These are phyloP conservation scores for Tripterygium wilfordii DNA, from an alignment of 177 flowering plant species.

Conservation along the genomic window DNA sequence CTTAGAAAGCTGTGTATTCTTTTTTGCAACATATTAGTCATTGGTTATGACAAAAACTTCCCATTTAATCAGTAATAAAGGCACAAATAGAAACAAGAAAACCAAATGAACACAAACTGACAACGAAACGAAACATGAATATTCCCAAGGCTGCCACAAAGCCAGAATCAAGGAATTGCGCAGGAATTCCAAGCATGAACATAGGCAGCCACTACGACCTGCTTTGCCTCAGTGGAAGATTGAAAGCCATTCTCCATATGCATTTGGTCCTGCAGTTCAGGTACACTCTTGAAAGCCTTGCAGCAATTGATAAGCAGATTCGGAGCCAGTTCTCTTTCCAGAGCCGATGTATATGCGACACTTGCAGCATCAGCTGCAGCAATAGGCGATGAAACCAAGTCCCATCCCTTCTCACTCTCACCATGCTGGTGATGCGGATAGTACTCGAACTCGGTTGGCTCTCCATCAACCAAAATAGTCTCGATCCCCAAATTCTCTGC, in stretches of 20 bases:
- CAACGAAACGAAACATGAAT: no score
- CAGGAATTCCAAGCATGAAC: neutral
- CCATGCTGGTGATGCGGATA: slow-evolving; percentile 57
- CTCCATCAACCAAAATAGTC: slow-evolving; percentile 74
- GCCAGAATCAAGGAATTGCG: neutral
- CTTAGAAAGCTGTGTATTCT: no score
- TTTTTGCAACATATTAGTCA: no score
- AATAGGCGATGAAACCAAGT: slow-evolving; percentile 48
- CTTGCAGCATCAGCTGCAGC: slow-evolving; percentile 92
- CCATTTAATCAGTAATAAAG: no score
- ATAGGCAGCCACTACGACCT: slow-evolving; percentile 30
- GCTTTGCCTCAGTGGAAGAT: slow-evolving; percentile 37
- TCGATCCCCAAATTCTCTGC: slow-evolving; percentile 85
- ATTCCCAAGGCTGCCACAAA: no score
- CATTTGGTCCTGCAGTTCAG: slow-evolving; percentile 25
- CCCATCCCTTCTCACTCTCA: slow-evolving; percentile 61
- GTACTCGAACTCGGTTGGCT: slow-evolving; percentile 60
- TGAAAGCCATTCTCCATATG: slow-evolving; percentile 37
- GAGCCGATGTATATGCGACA: slow-evolving; percentile 52
- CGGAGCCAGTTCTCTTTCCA: slow-evolving; percentile 67
- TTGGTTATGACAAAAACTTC: no score
- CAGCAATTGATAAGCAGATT: slow-evolving; percentile 70
- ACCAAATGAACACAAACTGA: no score
- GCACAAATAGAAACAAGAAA: no score
- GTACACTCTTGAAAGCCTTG: slow-evolving; percentile 25